Conservation (phyloP, 2,329 filamentous ascomycete genomes). For the Salinomyces thailandicus region DNA sequence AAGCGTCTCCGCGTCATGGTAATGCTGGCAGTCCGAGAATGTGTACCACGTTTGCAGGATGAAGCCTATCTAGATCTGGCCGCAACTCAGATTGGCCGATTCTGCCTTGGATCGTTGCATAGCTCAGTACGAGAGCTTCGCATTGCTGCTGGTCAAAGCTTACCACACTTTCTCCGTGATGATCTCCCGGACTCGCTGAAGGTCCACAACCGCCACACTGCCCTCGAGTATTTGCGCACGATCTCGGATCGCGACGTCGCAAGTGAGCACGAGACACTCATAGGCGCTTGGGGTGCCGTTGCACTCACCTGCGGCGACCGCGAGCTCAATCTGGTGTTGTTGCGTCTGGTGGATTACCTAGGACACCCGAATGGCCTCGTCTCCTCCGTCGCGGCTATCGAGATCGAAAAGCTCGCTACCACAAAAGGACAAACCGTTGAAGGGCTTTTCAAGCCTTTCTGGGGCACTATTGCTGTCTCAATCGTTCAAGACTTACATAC, state of each 20-base stretch:
- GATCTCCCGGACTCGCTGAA: conserved; percentile 39
- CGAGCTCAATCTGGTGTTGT: conserved; percentile 74
- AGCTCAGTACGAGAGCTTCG: conserved; percentile 80
- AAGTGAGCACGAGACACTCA: conserved; percentile 68
- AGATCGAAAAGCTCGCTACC: conserved; percentile 64
- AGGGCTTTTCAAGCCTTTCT: conserved; percentile 70
- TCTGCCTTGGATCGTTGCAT: conserved; percentile 69
- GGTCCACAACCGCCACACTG: conserved; percentile 56
- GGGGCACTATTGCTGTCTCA: conserved; percentile 72
- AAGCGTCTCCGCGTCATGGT: conserved; percentile 56
- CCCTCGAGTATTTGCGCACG: conserved; percentile 59
- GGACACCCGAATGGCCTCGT: conserved; percentile 73
- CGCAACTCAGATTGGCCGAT: conserved; percentile 59
- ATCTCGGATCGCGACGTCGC: conserved; percentile 59
- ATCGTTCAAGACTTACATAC: conserved; percentile 71
- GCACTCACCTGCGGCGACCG: conserved; percentile 66
- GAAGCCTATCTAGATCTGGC: conserved; percentile 55
- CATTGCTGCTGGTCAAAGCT: conserved; percentile 58
- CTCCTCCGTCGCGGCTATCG: conserved; percentile 71
- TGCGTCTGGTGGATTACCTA: conserved; percentile 76
- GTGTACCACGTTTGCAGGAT: conserved; percentile 48
- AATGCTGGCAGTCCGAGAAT: conserved; percentile 59
- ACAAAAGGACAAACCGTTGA: conserved; percentile 46
- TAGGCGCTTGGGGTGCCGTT: conserved; percentile 77
- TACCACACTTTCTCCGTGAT: conserved; percentile 50